A percentile compares a stretch with the other conserved stretches of the same genome.
Conservation (phyloP, 352 stramenopile genomes). For the Phytophthora parvispora region DNA sequence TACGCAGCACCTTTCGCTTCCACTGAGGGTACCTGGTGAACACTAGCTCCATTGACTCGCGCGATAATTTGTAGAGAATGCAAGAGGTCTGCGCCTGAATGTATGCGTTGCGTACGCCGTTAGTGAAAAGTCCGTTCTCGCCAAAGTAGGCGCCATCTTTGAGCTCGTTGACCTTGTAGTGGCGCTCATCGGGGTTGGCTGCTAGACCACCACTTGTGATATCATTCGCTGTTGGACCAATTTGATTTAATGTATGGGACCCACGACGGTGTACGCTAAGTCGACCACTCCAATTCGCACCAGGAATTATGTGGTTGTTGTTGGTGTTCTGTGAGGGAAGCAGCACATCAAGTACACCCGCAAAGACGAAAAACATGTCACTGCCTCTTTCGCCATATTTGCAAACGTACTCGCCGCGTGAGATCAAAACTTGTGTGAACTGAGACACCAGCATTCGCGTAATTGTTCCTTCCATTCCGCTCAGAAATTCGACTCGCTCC, state of each 20-base stretch:
- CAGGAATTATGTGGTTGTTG: background rate
- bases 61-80: constrained; percentile 69
- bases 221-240: background rate
- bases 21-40: constrained; percentile 74
- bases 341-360: constrained; percentile 52
- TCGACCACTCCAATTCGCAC: background rate
- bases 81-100: constrained; percentile 63
- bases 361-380: constrained; percentile 83
- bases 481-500: constrained; percentile 64
- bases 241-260: background rate
- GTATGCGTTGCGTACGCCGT: constrained; percentile 52
- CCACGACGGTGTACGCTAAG: background rate
- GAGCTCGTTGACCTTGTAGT: constrained; percentile 61
- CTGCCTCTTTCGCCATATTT: constrained; percentile 57
- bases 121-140: constrained; percentile 68
- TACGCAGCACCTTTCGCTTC: constrained; percentile 76
- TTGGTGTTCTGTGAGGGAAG: constrained; percentile 13
- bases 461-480: constrained; percentile 57
- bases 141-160: constrained; percentile 64
- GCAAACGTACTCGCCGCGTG: constrained; percentile 66
- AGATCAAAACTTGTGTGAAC: constrained; percentile 63
- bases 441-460: constrained; percentile 75
- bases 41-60: constrained; percentile 68
- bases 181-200: background rate
- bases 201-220: too few species aligned